Base-by-base conservation (phyloP, 371 early-diverging fungal genomes). In the Mucor saturninus region DNA sequence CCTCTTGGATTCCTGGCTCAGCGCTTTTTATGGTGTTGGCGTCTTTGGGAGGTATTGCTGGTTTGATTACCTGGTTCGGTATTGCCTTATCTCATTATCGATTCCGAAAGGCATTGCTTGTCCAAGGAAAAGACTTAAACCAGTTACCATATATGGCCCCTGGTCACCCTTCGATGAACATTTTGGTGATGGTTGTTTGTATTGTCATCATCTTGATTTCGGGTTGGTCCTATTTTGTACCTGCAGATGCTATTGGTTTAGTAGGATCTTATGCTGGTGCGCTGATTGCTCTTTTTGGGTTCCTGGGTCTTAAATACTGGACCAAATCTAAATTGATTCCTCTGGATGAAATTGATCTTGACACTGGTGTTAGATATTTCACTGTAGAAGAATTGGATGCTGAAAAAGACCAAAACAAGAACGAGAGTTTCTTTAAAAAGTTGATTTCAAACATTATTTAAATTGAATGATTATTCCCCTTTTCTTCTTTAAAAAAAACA, bases 61-160 rank as follows among this genome's bases (percentile, higher is more conserved):
- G 72, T 13, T 57, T 71, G 45, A 59, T 59, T 13, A 88, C 89
- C 42, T 95, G 95, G 94, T 54, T 86, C 51, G 83, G 83, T 35
- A 94, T 95, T 54, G 68, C 84, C 11, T 55, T 88, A 50, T 80
- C 85, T 26, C 93, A 95, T 64, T 83, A 86, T 63, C 86, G 94
- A 7, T 95, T 95, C 86, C 89, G 94, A 32, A 75, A 72, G n/a
- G 93, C 92, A 30, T 86, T 82, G 63, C 69, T 79, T 49, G 85
- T 79, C 0, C 95, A 95, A 66, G 89, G 89, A n/a, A 79, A 76
- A 45, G 60, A 65, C 7, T 68, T 89, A 26, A 62, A 67, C 5
- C 87, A 87, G 31, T 74, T 95, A 28, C 94, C 93, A 0, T 93
- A 91, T 61, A 56, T 63, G 11, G 86, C 94, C 0, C 83, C 83